Evolutionary conservation across 805 yeast species (phyloP), one percentile per base, ranked within the genome.

Genomic region (Naumovozyma castellii): DNA sequence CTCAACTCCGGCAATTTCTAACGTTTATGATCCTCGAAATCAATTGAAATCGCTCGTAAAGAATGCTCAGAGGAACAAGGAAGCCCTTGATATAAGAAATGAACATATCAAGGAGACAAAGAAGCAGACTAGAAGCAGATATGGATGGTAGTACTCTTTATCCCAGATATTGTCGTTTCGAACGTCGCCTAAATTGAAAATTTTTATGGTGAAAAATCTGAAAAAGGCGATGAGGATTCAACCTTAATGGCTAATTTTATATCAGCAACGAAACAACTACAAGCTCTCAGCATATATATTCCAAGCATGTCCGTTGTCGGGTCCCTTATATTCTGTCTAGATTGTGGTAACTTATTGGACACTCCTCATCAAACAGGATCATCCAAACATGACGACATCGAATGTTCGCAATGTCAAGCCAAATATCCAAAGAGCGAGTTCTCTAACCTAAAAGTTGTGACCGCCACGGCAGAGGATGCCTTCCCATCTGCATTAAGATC

Each of bases 291-390:
- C n/a, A n/a, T n/a, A n/a, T n/a, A n/a, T n/a, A n/a, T n/a, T n/a
- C n/a, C n/a, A n/a, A n/a, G n/a, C 27, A 90, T 92, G 98, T 85
- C 96, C 42, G 94, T 78, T 14, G 95, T 92, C 32, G 99, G 98
- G 13, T 84, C 95, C 36, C 75, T 92, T 54, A 90, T 92, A 43
- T 92, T 92, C 64, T 92, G 99, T 62, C 72, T 80, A 9, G 84
- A 79, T 50, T 92, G 99, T 64, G 99, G 99, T 51, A 85, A 83
- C 54, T 69, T 92, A 40, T 68, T 92, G 43, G 95, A 85, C 38
- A 61, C 56, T 58, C 71, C 86, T 8, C 75, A n/a, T 13, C 5
- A 9, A 29, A n/a, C 32, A 8, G 32, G 75, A 22, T 65, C 77
- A 27, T 53, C 48, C 20, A 32, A 41, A 38, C 60, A 67, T 36